Evolutionary conservation across 2,329 filamentous ascomycete species (phyloP), one percentile per base, ranked within the genome.

Genomic region (Colletotrichum siamense): DNA sequence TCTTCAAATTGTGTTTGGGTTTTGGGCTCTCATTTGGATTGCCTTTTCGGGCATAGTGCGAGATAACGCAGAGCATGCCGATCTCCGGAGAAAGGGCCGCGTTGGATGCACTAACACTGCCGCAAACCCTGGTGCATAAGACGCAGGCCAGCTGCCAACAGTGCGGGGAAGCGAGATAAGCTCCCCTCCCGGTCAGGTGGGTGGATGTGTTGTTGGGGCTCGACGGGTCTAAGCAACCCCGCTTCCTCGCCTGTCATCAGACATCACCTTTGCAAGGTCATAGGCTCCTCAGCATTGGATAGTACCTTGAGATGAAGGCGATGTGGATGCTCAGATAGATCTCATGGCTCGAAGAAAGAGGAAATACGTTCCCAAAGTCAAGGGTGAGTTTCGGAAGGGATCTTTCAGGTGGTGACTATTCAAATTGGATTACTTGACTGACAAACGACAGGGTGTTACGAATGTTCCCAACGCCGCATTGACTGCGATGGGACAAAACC

Each of bases 391-490:
- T n/a, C 28, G 16, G 0, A 15, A 2, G 10, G 7, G 13, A 28
- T 4, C 39, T 55, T 34, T 18, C 55, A 28, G n/a, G 22, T n/a
- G 16, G 13, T 59, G 36, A 32, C 18, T 10, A 57, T 10, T 26
- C 3, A 8, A 22, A 34, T 9, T 9, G 13, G 59, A 13, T 62
- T 8, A 32, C 6, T 32, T 26, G 22, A 36, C 34, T 69, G 18
- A 44, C 36, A 22, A 28, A 10, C 18, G 6, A 9, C n/a, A 81
- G 84, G 84, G 12, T 85, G 84, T 71, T 81, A 83, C 36, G 79
- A 85, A 66, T 85, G 84, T 70, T 82, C 82, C 10, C 81, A 83
- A 52, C 82, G 84, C 13, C 82, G 84, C 13, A 83, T 85, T 26
- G 76, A 82, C 66, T 85, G 84, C 69, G 84, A 85, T 72, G 73